These are phyloP conservation scores for Fusarium camptoceras DNA, from an alignment of 2,329 filamentous ascomycete genomes.

Conservation along the genomic window DNA sequence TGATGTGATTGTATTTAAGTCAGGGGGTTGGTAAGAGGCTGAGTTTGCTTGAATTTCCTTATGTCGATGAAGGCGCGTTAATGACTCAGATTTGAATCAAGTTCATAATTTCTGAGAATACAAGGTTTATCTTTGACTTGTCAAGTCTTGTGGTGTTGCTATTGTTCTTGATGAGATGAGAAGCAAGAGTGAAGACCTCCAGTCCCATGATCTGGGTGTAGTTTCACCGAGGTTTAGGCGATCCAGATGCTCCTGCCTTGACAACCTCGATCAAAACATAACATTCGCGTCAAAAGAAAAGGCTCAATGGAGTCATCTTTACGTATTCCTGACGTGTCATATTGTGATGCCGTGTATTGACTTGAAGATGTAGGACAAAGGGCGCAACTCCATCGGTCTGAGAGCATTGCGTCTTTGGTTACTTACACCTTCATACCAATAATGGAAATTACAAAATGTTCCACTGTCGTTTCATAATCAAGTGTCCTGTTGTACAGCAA, in stretches of 20 bases:
- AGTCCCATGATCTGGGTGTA: not conserved
- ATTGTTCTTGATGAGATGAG: slow-evolving; percentile 34
- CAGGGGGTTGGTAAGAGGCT: not conserved
- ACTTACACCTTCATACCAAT: not conserved
- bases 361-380: not conserved
- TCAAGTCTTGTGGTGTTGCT: slow-evolving; percentile 2
- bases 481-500: not conserved
- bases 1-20: not conserved
- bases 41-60: not conserved
- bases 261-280: not conserved
- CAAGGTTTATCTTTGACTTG: not conserved
- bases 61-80: not conserved
- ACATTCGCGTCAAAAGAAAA: not conserved
- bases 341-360: not conserved
- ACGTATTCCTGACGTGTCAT: not conserved
- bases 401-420: not conserved
- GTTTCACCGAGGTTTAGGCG: slow-evolving; percentile 31
- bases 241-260: not conserved
- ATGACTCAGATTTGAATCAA: not conserved
- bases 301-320: not conserved
- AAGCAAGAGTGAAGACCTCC: slow-evolving; percentile 16
- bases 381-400: not conserved
- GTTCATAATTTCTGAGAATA: not conserved
- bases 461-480: not conserved
- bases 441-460: not conserved